Percentiles rank a stretch among this genome's conserved stretches.
Conservation (phyloP, 768 basidiomycete genomes). For the Suillus clintonianus region DNA sequence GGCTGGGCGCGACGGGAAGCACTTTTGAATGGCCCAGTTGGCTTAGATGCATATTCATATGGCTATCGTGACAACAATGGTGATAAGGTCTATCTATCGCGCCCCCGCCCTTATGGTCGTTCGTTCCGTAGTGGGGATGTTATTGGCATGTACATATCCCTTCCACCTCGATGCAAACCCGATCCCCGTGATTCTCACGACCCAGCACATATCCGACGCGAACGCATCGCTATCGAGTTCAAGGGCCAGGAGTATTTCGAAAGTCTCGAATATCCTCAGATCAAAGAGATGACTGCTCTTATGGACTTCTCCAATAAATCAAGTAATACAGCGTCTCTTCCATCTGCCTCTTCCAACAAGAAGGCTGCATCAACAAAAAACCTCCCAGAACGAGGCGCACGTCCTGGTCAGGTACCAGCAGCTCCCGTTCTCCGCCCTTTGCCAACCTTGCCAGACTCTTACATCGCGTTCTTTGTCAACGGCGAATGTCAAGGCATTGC, state of each 20-base stretch:
- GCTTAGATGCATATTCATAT: slow-evolving; percentile 93
- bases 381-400: slow-evolving; percentile 55
- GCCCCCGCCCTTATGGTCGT: slow-evolving; percentile 75
- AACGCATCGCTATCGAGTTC: slow-evolving; percentile 91
- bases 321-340: slow-evolving; percentile 54
- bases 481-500: slow-evolving; percentile 83
- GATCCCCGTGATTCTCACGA: slow-evolving; percentile 68
- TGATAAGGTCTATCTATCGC: slow-evolving; percentile 85
- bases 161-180: slow-evolving; percentile 68
- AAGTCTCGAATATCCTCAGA: slow-evolving; percentile 81
- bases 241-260: slow-evolving; percentile 99
- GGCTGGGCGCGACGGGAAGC: slow-evolving; percentile 94
- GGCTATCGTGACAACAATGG: slow-evolving; percentile 90
- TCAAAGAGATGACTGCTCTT: slow-evolving; percentile 90
- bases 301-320: slow-evolving; percentile 75
- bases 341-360: slow-evolving; percentile 55
- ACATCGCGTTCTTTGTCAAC: slow-evolving; percentile 89
- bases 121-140: slow-evolving; percentile 83
- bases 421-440: slow-evolving; percentile 57
- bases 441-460: slow-evolving; percentile 68
- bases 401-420: slow-evolving; percentile 37
- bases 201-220: slow-evolving; percentile 81
- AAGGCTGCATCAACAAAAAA: slow-evolving; percentile 70
- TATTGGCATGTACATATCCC: slow-evolving; percentile 89
- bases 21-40: slow-evolving; percentile 89